These are phyloP conservation scores for Naganishia vishniacii DNA, from an alignment of 768 basidiomycete genomes.

Conservation along the genomic window DNA sequence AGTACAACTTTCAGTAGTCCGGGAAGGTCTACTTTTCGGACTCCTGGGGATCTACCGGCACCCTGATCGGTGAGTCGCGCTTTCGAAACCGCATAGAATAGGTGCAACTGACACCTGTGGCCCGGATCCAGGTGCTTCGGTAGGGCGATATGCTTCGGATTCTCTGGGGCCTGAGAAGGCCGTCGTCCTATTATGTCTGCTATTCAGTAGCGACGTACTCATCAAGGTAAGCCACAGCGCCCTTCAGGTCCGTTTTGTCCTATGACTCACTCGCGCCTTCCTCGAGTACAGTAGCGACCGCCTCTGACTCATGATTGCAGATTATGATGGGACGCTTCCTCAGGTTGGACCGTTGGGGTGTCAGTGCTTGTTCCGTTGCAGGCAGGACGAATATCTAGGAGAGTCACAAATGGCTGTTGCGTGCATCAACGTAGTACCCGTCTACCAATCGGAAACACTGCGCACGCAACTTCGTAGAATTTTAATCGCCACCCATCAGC, in stretches of 20 bases:
- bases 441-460: conserved; percentile 69
- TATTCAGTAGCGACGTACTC: too few relatives aligned
- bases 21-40: conserved; percentile 62
- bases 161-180: conserved; percentile 62
- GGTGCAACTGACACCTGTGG: neutral
- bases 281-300: too few relatives aligned
- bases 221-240: too few relatives aligned
- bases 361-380: conserved; percentile 64
- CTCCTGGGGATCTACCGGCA: conserved; percentile 62
- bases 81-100: neutral
- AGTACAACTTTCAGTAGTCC: conserved; percentile 58
- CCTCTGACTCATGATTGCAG: conserved; percentile 60
- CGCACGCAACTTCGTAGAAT: conserved; percentile 68
- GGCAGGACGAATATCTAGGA: conserved; percentile 49
- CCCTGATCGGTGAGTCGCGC: conserved; percentile 55
- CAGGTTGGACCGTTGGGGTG: conserved; percentile 62
- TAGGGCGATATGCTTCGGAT: conserved; percentile 53
- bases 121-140: conserved; percentile 13
- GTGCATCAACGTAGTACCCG: too few relatives aligned
- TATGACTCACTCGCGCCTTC: too few relatives aligned
- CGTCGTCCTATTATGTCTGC: conserved; percentile 59
- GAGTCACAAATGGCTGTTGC: too few relatives aligned
- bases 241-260: too few relatives aligned
- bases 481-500: conserved; percentile 35
- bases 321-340: conserved; percentile 61